A percentile compares a stretch with the other conserved stretches of the same genome.
Evolutionary conservation across 495 filamentous ascomycete species (phyloP).

Genomic region (Penicillium goetzii): DNA sequence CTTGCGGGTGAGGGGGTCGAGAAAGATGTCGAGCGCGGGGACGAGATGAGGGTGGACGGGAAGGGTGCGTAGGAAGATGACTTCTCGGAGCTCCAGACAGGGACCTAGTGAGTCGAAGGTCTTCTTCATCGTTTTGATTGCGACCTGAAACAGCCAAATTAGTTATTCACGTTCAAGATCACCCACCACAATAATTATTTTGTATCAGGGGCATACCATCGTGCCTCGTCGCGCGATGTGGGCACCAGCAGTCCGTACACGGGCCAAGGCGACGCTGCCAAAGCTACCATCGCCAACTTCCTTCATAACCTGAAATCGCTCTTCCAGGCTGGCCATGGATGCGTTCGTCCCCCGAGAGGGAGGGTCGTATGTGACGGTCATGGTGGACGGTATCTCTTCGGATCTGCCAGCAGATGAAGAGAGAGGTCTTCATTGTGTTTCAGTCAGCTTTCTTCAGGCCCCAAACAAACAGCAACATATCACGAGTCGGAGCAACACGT

Average conservation of each 20-base stretch:
- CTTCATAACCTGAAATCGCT: constrained; percentile 95
- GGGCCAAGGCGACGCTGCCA: constrained; percentile 89
- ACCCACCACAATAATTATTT: not conserved
- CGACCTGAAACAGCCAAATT: constrained; percentile 62
- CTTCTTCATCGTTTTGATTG: constrained; percentile 99
- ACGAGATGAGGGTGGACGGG: constrained; percentile 90
- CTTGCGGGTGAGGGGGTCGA: constrained; percentile 93
- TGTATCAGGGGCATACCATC: constrained; percentile 62
- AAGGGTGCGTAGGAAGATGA: constrained; percentile 90
- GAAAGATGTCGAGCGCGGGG: constrained; percentile 96
- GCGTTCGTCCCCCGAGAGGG: constrained; percentile 58
- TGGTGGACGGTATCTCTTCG: constrained; percentile 46
- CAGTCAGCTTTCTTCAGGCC: constrained; percentile 22
- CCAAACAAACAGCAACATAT: not conserved
- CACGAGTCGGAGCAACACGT: not conserved
- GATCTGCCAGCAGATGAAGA: constrained; percentile 53
- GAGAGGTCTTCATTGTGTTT: constrained; percentile 23
- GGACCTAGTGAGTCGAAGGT: constrained; percentile 89
- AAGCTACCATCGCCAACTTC: constrained; percentile 99
- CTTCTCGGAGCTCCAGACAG: constrained; percentile 91
- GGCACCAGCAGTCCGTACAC: constrained; percentile 86
- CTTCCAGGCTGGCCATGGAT: constrained; percentile 65
- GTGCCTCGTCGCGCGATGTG: constrained; percentile 88
- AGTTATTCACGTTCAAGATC: not conserved
- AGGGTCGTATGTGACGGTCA: constrained; percentile 71